Evolutionary conservation across 352 stramenopile genomes (phyloP), one percentile per base, ranked within the genome.

Genomic region (Phytopythium kandeliae): DNA sequence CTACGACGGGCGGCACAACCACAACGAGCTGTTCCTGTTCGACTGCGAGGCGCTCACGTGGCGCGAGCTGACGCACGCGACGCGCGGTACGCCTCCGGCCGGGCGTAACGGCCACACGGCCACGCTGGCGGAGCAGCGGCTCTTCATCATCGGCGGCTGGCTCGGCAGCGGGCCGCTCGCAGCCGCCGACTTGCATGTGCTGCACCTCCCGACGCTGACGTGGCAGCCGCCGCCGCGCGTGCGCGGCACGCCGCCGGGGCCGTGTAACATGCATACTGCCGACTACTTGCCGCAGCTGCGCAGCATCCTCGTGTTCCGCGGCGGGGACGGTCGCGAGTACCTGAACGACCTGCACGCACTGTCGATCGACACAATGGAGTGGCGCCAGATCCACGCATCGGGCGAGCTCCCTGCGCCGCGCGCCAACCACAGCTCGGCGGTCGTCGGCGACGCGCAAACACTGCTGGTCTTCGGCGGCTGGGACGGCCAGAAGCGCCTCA

Each of bases 181-280:
- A 0, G 91, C 95, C 2, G 82, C 80, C 38, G 93, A 98, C 60
- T 78, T 96, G 67, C 89, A 97, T 60, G 80, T 98, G 22, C 62
- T 98, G 24, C 77, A 98, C 47, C 67, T 98, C 28, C 71, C 78
- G 11, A 62, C 69, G 30, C 74, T 88, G 55, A 72, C 60, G 0
- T 92, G 84, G 84, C 56, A 67, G 28, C 63, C 86, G 48, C 74
- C 76, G 21, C 69, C 62, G 21, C 46, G 46, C 2, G 59, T 68
- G 21, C 60, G 67, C 17, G 69, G 65, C n/a, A 55, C 57, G 17
- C 62, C 65, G 1, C 78, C 81, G 0, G 94, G 95, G 4, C 91
- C 94, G 13, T 98, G 95, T 65, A 98, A 98, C 65, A 98, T 98
- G 94, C 95, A 98, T 74, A 97, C 89, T n/a, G 90, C 92, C 9